phyloP scores from a whole-genome alignment of 768 basidiomycete genomes.

The Tephrocybe sp. region DNA sequence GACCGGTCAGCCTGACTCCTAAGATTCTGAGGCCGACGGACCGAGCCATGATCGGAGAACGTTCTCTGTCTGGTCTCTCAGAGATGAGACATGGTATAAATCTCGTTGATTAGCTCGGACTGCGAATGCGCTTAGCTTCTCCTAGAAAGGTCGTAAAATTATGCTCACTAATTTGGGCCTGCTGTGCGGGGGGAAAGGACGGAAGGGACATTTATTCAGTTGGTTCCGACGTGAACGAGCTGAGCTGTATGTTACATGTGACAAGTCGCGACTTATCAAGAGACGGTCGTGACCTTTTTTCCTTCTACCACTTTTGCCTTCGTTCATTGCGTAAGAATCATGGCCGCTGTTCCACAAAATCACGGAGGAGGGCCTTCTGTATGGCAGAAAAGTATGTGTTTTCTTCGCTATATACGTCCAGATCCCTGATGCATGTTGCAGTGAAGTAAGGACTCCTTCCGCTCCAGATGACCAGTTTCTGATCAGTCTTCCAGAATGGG shows the following conservation, averaged over 20 bases:
- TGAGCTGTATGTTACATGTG: neutral
- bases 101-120: conserved; percentile 88
- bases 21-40: conserved; percentile 29
- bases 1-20: conserved; percentile 9
- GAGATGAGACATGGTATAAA: conserved; percentile 68
- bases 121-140: conserved; percentile 29
- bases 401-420: conserved; percentile 5
- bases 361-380: conserved; percentile 54
- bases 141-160: neutral
- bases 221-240: neutral
- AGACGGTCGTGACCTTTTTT: conserved; percentile 17
- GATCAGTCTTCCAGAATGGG: conserved; percentile 67
- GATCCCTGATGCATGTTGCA: conserved; percentile 29
- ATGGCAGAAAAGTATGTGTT: conserved; percentile 71
- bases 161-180: conserved; percentile 81
- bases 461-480: conserved; percentile 10
- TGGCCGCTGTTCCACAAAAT: conserved; percentile 29
- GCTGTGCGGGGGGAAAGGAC: conserved; percentile 73
- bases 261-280: neutral
- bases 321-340: conserved; percentile 8
- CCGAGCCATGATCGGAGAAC: conserved; percentile 80
- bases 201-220: conserved; percentile 25
- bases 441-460: conserved; percentile 51
- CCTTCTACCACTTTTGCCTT: conserved; percentile 1
- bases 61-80: conserved; percentile 75